Conservation (phyloP, 495 filamentous ascomycete genomes). For the Penicillium riverlandense region DNA sequence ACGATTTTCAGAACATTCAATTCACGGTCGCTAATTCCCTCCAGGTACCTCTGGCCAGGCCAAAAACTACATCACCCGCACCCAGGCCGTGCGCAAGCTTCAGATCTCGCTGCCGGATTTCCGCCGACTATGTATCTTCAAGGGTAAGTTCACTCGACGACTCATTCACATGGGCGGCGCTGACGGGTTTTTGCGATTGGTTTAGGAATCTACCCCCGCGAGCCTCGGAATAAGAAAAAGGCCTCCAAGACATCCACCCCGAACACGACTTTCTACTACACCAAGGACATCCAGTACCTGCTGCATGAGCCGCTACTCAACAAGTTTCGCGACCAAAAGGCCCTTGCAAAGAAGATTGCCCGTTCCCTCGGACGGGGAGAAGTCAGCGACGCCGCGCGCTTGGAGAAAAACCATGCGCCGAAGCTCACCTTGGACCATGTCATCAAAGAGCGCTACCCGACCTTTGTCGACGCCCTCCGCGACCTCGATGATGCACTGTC, state of each 20-base stretch:
- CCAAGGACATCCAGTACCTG: constrained; percentile 96
- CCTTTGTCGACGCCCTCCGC: constrained; percentile 87
- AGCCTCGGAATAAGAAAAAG: constrained; percentile 94
- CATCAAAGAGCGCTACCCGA: constrained; percentile 95
- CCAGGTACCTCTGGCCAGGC: constrained; percentile 80
- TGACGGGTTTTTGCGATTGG: constrained; percentile 4
- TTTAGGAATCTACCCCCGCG: constrained; percentile 86
- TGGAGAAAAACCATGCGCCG: constrained; percentile 80
- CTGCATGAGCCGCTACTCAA: constrained; percentile 92
- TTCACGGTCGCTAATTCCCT: constrained; percentile 12
- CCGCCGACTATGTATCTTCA: constrained; percentile 96
- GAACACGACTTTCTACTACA: constrained; percentile 97
- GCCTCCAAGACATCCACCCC: constrained; percentile 83
- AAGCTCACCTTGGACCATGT: constrained; percentile 89
- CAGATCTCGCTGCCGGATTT: constrained; percentile 97
- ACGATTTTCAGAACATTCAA: neutral
- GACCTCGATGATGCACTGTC: constrained; percentile 96
- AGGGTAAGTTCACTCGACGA: constrained; percentile 49
- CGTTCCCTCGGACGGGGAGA: constrained; percentile 86
- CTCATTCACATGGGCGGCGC: neutral
- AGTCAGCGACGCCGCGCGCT: constrained; percentile 71
- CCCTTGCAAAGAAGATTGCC: constrained; percentile 92
- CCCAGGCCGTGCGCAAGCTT: constrained; percentile 92
- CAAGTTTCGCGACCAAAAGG: constrained; percentile 96
- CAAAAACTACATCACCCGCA: constrained; percentile 97